These are phyloP conservation scores for Ceratobasidium sp. DNA, from an alignment of 1,284 basidiomycete genomes.

Conservation along the genomic window DNA sequence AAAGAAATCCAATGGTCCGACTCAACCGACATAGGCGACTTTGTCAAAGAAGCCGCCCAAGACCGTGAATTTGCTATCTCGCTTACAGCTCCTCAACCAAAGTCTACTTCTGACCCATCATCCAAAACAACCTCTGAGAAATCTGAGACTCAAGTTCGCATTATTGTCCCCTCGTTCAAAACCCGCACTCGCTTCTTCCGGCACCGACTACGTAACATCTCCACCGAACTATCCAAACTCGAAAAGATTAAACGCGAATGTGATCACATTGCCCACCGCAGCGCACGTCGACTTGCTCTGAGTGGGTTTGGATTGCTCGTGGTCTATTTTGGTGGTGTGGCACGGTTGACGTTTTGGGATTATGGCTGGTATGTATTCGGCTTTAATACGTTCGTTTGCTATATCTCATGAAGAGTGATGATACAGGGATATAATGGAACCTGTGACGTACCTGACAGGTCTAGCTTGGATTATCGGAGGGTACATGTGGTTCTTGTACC, in stretches of 20 bases:
- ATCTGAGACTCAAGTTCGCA: constrained; percentile 59
- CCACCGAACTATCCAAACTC: constrained; percentile 53
- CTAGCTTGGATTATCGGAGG: constrained; percentile 71
- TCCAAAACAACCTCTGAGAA: constrained; percentile 41
- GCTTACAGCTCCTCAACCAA: constrained; percentile 63
- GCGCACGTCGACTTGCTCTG: constrained; percentile 69
- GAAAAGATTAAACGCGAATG: constrained; percentile 63
- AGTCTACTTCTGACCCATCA: no score
- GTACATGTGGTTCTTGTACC: constrained; percentile 65
- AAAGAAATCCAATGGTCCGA: constrained; percentile 68
- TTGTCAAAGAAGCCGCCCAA: constrained; percentile 72
- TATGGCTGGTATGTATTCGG: constrained; percentile 65
- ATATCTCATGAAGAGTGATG: constrained; percentile 54
- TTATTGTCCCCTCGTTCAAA: constrained; percentile 73
- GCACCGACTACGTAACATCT: constrained; percentile 57
- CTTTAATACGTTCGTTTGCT: no score
- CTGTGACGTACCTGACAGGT: constrained; percentile 73
- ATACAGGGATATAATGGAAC: constrained; percentile 76
- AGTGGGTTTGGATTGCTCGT: constrained; percentile 71
- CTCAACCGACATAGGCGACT: constrained; percentile 75
- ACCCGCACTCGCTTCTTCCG: constrained; percentile 71
- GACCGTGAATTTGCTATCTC: constrained; percentile 68
- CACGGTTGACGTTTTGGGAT: constrained; percentile 75
- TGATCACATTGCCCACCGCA: constrained; percentile 69
- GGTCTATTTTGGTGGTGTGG: constrained; percentile 73